Base-by-base conservation (phyloP, 352 stramenopile species). In the Globisporangium lucens region DNA sequence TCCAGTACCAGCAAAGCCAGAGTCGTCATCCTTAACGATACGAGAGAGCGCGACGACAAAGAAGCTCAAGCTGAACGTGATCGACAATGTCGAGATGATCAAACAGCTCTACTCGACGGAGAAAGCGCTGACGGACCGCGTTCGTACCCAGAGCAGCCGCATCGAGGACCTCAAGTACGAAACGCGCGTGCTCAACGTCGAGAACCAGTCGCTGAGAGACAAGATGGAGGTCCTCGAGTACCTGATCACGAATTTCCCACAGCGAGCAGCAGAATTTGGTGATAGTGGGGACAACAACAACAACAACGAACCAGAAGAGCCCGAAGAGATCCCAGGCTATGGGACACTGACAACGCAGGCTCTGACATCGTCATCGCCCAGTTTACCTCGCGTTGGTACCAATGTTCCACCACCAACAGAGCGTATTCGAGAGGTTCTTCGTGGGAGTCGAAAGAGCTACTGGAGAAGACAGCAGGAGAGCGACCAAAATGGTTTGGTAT, bases 161-260 rank as follows among this genome's bases (percentile, higher is more conserved):
- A 75, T 83, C 5, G 71, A 61, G 8, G 65, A 72, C 4, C 27
- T 83, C 29, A 41, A 73, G 36, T 69, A 76, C 57, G 77, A 88
- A 30, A 75, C 70, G 2, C 79, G 75, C 2, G 75, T 82, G 20
- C 63, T 88, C 7, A 80, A 79, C 24, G 70, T 88, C 6, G 79
- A 86, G 56, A 88, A 88, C 72, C 79, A 85, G 68, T 78, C 70
- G 7, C 61, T 88, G 15, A 78, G 79, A 0, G 77, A 88, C 62
- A 84, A 85, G 58, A 73, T 88, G 49, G 79, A 88, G 61, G 74
- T 88, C 24, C 70, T 88, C 20, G 79, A 88, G 70, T 88, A 88
- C 52, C 66, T 88, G 29, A 49, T 85, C 3, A 41, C 56, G n/a
- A 29, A 51, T 62, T 49, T 49, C 4, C 41, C 41, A 49, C 43